Evolutionary conservation across 2,329 filamentous ascomycete species (phyloP), one percentile per base, ranked within the genome.

Genomic region (Claviceps lovelessii): DNA sequence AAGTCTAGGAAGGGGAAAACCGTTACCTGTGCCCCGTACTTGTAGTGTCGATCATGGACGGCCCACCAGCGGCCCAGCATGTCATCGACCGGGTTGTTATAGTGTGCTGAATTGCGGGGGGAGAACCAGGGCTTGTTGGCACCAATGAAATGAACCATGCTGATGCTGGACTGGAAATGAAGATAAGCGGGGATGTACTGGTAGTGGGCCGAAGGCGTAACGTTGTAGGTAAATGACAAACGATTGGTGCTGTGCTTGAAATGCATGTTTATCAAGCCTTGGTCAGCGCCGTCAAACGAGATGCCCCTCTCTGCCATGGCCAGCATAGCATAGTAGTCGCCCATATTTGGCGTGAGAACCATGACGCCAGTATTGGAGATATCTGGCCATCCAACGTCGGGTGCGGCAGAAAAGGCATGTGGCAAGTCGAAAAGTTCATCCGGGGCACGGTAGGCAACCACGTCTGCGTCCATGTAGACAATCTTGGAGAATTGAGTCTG

Each of bases 301-400:
- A 91, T 87, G 31, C 90, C 90, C 54, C 84, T 78, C 61, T 90
- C 80, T 31, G 93, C 90, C 76, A 96, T 83, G 59, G 87, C 88
- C 59, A 83, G 76, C 65, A 98, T 77, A 46, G 88, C 86, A 71
- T 89, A 85, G 70, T 90, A 97, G 61, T 95, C 90, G 55, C 85
- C 86, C 78, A 90, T 76, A 70, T 91, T 86, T 39, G 93, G 93
- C 17, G 78, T 85, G 57, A 98, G 71, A 41, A 90, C 89, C 89
- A 98, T 94, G 62, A 98, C 83, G 64, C 93, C 93, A n/a, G 87
- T 90, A 72, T 98, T 98, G 81, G 97, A 97, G 58, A 90, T 80
- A 72, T 98, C 93, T 39, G 93, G 93, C 93, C 93, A 98, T 61
- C 93, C 93, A 63, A 97, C 90, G 69, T 98, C 93, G 37, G 93